Conservation (phyloP, 495 filamentous ascomycete species). For the Darksidea phi region DNA sequence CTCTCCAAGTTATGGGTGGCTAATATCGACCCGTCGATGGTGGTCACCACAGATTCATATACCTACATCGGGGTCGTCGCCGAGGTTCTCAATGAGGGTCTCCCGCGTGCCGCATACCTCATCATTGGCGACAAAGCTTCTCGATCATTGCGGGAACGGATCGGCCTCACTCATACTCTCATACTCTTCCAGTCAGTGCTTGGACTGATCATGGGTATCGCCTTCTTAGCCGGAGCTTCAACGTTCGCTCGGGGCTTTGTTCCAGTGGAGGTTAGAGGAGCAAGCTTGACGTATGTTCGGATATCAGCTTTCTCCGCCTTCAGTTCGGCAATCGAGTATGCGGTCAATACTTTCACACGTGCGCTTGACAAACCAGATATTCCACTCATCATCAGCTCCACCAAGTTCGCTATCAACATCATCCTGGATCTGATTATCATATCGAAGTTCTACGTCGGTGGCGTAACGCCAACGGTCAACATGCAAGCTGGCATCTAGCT, state of each 20-base stretch:
- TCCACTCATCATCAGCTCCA: conserved; percentile 64
- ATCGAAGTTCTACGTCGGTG: conserved; percentile 63
- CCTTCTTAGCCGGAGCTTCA: conserved; percentile 56
- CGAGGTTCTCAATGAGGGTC: conserved; percentile 72
- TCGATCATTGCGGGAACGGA: conserved; percentile 52
- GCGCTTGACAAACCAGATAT: conserved; percentile 72
- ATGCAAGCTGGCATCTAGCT: conserved; percentile 64
- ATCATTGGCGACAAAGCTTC: conserved; percentile 66
- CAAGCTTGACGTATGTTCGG: conserved; percentile 63
- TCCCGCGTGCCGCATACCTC: conserved; percentile 67
- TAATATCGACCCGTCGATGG: conserved; percentile 61
- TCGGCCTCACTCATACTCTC: conserved; percentile 63
- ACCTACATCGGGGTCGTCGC: conserved; percentile 63
- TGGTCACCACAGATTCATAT: conserved; percentile 68
- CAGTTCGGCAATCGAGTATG: conserved; percentile 62
- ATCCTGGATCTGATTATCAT: conserved; percentile 68
- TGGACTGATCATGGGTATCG: conserved; percentile 60
- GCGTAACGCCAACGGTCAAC: conserved; percentile 55
- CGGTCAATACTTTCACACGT: conserved; percentile 60
- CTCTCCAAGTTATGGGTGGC: conserved; percentile 75
- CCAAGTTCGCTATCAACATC: conserved; percentile 66
- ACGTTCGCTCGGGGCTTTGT: conserved; percentile 63
- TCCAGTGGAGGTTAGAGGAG: conserved; percentile 54
- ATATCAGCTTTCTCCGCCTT: conserved; percentile 62
- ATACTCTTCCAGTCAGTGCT: conserved; percentile 59